Evolutionary conservation across 2,329 filamentous ascomycete genomes (phyloP), one percentile per base, ranked within the genome.

Genomic region (Dactylellina sp.): DNA sequence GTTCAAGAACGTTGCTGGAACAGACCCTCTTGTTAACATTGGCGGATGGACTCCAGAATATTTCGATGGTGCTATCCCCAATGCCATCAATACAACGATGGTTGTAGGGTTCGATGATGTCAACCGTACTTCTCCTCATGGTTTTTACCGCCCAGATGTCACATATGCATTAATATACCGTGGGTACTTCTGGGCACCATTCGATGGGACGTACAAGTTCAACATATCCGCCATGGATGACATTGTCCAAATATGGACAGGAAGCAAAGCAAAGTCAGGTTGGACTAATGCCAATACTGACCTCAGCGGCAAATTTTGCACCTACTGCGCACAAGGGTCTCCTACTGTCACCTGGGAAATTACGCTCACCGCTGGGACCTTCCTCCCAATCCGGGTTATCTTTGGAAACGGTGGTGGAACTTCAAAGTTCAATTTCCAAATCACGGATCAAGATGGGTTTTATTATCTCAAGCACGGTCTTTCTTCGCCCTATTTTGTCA

Each of bases 121-220:
- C n/a, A n/a, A n/a, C n/a, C n/a, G n/a, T 32, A 22, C 16, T 22
- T 22, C 18, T 20, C 56, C 9, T 12, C 12, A 22, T 14, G 42
- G 42, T 7, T 60, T 47, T n/a, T 47, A 47, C 2, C 42, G n/a
- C 18, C 56, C 56, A 2, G 28, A 28, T 49, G 40, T 7, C 7
- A 18, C n/a, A 14, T 60, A 47, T 24, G 18, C 56, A 2, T 24
- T 60, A 18, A 60, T 47, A 22, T 60, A 60, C 28, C 56, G 56
- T 18, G 56, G 56, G 28, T 60, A 60, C 16, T 60, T 60, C 35
- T 47, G 39, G 18, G 56, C 56, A 5, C 40, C 40, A n/a, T 47
- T 47, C 18, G 39, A 32, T 22, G 9, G 7, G 20, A 47, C 20
- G 2, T 60, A 60, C 28, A 49, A 2, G 14, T 47, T 60, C 16